Evolutionary conservation across 2,329 filamentous ascomycete species (phyloP), one percentile per base, ranked within the genome.

Genomic region (Dactylonectria estremocensis): DNA sequence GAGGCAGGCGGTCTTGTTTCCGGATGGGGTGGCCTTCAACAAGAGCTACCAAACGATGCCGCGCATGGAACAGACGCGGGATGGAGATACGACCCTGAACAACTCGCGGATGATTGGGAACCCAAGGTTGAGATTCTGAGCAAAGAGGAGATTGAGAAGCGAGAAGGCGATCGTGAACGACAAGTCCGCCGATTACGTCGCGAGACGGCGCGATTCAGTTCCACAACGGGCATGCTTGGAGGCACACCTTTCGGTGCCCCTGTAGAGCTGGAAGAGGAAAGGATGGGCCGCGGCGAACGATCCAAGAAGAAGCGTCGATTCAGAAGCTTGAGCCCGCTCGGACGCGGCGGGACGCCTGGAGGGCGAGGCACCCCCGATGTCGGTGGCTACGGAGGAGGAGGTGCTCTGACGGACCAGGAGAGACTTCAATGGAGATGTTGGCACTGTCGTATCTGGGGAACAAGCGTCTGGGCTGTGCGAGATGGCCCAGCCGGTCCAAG

Each of bases 71-170:
- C 83, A 2, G 93, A 95, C 66, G 95, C 95, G 14, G 96, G 96
- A 3, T 98, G 96, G 95, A 89, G 96, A 70, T 97, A 98, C 78
- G 96, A 99, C 72, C 93, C 94, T 3, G 96, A 98, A 77, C 92
- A 94, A 66, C 87, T 98, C 3, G 95, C 89, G 8, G 92, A 93
- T 70, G 91, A 93, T 68, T 96, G 93, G 93, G 93, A 95, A 77
- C 92, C 93, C 7, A 94, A 93, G 83, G 87, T 96, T 9, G 93
- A 95, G 79, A 86, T 88, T 0, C 83, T 99, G 2, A 95, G 92
- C 45, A 97, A 97, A 75, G 96, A 99, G 75, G 96, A 99, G 78
- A 98, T 99, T 61, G 96, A 99, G 82, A 97, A 97, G 83, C 90
- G 96, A 31, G 96, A 99, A 81, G 94, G 94, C 58, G 96, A 99